Conservation (phyloP, 768 basidiomycete species). For the Mycena alexandri region DNA sequence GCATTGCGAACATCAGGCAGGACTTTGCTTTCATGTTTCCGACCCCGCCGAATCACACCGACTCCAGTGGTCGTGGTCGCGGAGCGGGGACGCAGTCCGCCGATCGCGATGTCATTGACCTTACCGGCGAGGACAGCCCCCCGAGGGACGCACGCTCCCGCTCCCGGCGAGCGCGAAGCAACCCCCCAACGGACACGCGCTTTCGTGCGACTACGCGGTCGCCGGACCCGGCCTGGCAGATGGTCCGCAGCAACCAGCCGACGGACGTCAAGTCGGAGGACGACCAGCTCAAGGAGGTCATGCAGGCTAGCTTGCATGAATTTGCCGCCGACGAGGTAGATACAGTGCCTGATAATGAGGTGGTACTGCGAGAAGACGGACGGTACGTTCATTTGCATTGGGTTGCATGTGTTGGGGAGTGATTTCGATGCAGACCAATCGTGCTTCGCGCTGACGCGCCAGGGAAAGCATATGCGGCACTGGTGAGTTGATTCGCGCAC, state of each 20-base stretch:
- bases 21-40: conserved; percentile 24
- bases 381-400: conserved; percentile 15
- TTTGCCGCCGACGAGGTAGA: conserved; percentile 34
- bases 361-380: conserved; percentile 13
- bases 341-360: conserved; percentile 18
- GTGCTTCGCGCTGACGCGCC: conserved; percentile 71
- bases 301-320: conserved; percentile 30
- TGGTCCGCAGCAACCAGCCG: conserved; percentile 17
- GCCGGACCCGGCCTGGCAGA: conserved; percentile 35
- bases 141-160: conserved; percentile 11
- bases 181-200: no score
- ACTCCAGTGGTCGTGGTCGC: no score
- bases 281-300: conserved; percentile 33
- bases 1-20: conserved; percentile 18
- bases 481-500: conserved; percentile 53
- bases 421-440: conserved; percentile 66
- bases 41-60: no score
- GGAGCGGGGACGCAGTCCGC: conserved; percentile 10
- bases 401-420: not conserved
- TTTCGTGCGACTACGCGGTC: conserved; percentile 35
- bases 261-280: conserved; percentile 26
- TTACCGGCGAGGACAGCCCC: conserved; percentile 35
- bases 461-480: conserved; percentile 67
- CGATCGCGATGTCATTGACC: conserved; percentile 36
- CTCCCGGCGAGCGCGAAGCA: conserved; percentile 35